phyloP scores from a whole-genome alignment of 495 filamentous ascomycete species.

The Aspergillus panamensis region DNA sequence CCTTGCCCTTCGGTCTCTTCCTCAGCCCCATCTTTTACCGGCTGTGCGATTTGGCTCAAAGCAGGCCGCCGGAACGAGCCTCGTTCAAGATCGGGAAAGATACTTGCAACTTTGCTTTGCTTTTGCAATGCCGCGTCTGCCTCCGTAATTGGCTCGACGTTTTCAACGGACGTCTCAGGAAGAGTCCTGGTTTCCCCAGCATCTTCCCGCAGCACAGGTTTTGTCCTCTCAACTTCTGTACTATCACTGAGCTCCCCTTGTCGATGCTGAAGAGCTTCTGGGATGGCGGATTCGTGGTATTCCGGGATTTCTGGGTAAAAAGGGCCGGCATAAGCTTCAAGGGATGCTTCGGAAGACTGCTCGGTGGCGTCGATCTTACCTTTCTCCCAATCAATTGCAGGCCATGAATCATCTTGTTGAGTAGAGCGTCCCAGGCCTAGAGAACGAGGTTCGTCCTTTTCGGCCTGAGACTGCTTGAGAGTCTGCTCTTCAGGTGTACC shows the following conservation, averaged over 20 bases:
- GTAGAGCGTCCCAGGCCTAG: conserved; percentile 15
- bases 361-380: conserved; percentile 26
- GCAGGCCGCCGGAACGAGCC: conserved; percentile 32
- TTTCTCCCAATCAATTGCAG: conserved; percentile 40
- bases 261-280: conserved; percentile 23
- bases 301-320: conserved; percentile 36
- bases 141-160: conserved; percentile 23
- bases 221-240: conserved; percentile 12
- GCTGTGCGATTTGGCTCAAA: conserved; percentile 22
- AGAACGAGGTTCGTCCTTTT: conserved; percentile 20
- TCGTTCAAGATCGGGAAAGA: conserved; percentile 41
- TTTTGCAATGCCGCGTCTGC: conserved; percentile 8
- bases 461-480: not conserved
- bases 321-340: conserved; percentile 24
- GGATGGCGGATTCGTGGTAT: conserved; percentile 32
- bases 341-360: conserved; percentile 25
- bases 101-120: conserved; percentile 32
- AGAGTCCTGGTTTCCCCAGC: conserved; percentile 22
- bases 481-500: not conserved
- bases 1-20: conserved; percentile 42
- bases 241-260: not conserved
- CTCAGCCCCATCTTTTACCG: conserved; percentile 47
- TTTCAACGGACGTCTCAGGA: conserved; percentile 9
- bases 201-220: conserved; percentile 11
- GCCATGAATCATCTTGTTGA: conserved; percentile 33